Percentiles rank a stretch among this genome's conserved stretches.
These are phyloP conservation scores for Lichtheimia corymbifera DNA, from an alignment of 371 early-diverging fungal species.

Conservation along the genomic window DNA sequence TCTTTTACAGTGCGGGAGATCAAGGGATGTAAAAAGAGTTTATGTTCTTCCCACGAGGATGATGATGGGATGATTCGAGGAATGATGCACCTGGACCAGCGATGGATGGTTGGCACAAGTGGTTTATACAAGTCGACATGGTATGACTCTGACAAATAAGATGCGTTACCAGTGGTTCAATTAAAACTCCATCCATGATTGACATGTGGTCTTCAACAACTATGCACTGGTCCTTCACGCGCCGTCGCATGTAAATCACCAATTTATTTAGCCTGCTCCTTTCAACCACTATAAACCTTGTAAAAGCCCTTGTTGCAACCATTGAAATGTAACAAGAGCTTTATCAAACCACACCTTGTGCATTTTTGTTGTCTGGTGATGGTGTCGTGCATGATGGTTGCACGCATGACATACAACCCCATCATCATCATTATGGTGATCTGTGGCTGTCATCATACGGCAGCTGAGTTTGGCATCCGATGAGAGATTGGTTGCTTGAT, in stretches of 20 bases:
- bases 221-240: constrained; percentile 13
- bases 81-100: background rate
- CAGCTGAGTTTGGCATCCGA: background rate
- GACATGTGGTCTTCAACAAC: constrained; percentile 16
- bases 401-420: background rate
- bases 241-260: constrained; percentile 11
- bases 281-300: background rate
- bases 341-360: constrained; percentile 1
- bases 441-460: too few relatives aligned
- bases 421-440: background rate
- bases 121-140: constrained; percentile 16
- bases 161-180: constrained; percentile 5
- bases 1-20: too few relatives aligned
- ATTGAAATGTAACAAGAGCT: constrained; percentile 9
- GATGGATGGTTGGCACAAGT: constrained; percentile 10
- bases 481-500: constrained; percentile 1
- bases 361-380: too few relatives aligned
- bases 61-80: constrained; percentile 9
- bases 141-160: constrained; percentile 20
- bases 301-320: constrained; percentile 10
- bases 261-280: background rate
- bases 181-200: constrained; percentile 12
- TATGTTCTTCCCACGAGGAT: constrained; percentile 26
- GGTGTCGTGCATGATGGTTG: too few relatives aligned
- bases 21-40: constrained; percentile 11